Base-by-base conservation (phyloP, 140 eudicot genomes). In the Bidens hawaiensis region DNA sequence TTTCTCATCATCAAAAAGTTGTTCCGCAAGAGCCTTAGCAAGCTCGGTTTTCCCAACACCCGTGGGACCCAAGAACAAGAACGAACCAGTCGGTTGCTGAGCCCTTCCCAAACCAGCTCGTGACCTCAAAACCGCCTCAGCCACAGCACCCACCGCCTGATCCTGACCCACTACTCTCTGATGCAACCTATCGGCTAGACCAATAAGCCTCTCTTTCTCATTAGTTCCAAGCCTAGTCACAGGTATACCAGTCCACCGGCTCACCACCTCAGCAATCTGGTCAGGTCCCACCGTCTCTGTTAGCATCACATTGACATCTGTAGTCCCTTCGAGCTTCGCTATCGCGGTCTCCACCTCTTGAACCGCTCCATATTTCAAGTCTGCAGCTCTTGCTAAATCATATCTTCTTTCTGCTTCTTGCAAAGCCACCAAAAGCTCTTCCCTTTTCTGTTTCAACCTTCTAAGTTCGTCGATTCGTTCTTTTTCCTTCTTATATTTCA, bases 221-320 rank as follows among this genome's bases (percentile, higher is more conserved):
- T 91, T 87, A 27, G 88, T 86, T 25, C 99, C 99, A 0, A 93
- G 87, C 47, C 99, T 71, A 2, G 96, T 88, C 5, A 93, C 99
- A 0, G 99, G 99, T 22, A 91, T 91, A 21, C 99, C 99, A 15
- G 99, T 88, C 99, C 99, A 93, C 0, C 99, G 88, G 62, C 99
- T 88, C 56, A 93, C 99, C 11, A 93, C 96, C 71, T 93, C 99
- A 10, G 99, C 93, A 22, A 93, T 93, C 57, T 88, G 96, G 25
- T 93, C 99, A 0, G 99, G 99, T 51, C 98, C 98, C n/a, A 91
- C 98, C 0, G 91, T 78, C 71, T 91, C 98, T 0, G 96, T 91
- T 12, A 91, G 68, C 96, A 91, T 79, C 0, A 73, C 76, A 26
- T 74, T 75, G 45, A 84, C 96, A 45, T 65, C 83, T 17, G 95